Percentiles rank a stretch among this genome's conserved stretches.
These are phyloP conservation scores for Diutina pseudorugosa DNA, from an alignment of 1,139 yeast genomes.

Conservation along the genomic window DNA sequence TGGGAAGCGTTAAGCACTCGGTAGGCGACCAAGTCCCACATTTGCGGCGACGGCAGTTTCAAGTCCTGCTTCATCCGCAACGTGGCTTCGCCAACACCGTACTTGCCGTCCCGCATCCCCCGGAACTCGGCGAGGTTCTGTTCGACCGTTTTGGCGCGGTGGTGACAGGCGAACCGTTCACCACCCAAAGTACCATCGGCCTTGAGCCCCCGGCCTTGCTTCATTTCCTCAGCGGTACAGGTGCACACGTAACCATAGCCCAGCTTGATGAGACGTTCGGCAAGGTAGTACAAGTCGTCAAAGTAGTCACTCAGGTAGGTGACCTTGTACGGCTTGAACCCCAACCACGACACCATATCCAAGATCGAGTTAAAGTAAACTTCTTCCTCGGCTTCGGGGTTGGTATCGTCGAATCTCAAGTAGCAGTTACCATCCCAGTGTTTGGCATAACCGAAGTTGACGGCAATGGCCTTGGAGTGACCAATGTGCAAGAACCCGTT, in stretches of 20 bases:
- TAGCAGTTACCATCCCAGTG: slow-evolving; percentile 78
- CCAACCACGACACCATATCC: slow-evolving; percentile 85
- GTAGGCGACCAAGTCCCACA: slow-evolving; percentile 99
- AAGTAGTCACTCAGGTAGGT: slow-evolving; percentile 44
- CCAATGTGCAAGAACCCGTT: slow-evolving; percentile 93
- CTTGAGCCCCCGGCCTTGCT: slow-evolving; percentile 77
- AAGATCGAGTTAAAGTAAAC: slow-evolving; percentile 74
- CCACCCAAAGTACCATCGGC: slow-evolving; percentile 93
- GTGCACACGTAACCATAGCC: slow-evolving; percentile 87
- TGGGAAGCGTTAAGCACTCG: slow-evolving; percentile 87
- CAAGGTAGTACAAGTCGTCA: slow-evolving; percentile 10
- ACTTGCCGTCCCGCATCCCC: slow-evolving; percentile 82
- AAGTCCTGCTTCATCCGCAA: slow-evolving; percentile 96
- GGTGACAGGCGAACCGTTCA: slow-evolving; percentile 70
- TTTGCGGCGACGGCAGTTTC: slow-evolving; percentile 88
- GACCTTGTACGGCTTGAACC: slow-evolving; percentile 83
- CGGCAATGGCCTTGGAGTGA: slow-evolving; percentile 95
- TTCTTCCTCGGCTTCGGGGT: slow-evolving; percentile 97
- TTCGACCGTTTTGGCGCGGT: slow-evolving; percentile 59
- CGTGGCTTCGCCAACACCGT: slow-evolving; percentile 83
- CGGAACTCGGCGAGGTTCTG: slow-evolving; percentile 73
- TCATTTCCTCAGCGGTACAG: slow-evolving; percentile 87
- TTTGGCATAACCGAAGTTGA: slow-evolving; percentile 90
- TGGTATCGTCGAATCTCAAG: slow-evolving; percentile 92
- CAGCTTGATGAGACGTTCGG: slow-evolving; percentile 39